Base-by-base conservation (phyloP, 164 flowering plant species). In the Chloranthus sessilifolius region DNA sequence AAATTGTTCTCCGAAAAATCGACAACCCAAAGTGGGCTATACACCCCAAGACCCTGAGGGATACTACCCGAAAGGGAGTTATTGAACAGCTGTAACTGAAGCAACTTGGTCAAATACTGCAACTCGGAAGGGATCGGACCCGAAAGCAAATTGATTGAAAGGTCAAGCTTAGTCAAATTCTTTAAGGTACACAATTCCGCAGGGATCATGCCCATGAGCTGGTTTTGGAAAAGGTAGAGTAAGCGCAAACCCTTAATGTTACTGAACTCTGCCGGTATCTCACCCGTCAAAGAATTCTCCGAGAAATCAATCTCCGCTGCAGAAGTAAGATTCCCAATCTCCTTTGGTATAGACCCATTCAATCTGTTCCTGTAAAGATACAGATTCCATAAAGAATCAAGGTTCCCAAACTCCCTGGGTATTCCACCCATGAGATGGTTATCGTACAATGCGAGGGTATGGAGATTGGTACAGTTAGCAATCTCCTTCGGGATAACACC, bases 291-390 rank as follows among this genome's bases (percentile, higher is more conserved):
- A 35, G 2, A 53, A 50, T 92, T 92, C 62, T 88, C 95, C 0
- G 99, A 88, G 68, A 92, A 86, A 62, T 92, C 99, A 51, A 92
- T 88, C 59, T 88, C 89, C 24, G 47, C 22, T 20, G 66, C 88
- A 6, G 52, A 39, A 17, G 84, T 69, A 44, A 88, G 86, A 63
- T 86, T 84, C n/a, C 99, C 95, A 35, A 88, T 60, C 45, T 82
- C 88, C 65, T 59, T 74, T 19, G 95, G 95, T 48, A 92, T 88
- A 3, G 85, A 79, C 35, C 95, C 95, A 62, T 86, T 86, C 65
- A 92, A 64, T 36, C 43, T 50, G 65, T 94, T 94, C 43, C 88
- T 63, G 58, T 89, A 89, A n/a, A 89, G 66, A 43, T 86, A 89
- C 50, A 94, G 51, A 53, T 60, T 65, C 59, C 44, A 53, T 62